Evolutionary conservation across 2,329 filamentous ascomycete genomes (phyloP).

Genomic region (Fusarium albosuccineum): DNA sequence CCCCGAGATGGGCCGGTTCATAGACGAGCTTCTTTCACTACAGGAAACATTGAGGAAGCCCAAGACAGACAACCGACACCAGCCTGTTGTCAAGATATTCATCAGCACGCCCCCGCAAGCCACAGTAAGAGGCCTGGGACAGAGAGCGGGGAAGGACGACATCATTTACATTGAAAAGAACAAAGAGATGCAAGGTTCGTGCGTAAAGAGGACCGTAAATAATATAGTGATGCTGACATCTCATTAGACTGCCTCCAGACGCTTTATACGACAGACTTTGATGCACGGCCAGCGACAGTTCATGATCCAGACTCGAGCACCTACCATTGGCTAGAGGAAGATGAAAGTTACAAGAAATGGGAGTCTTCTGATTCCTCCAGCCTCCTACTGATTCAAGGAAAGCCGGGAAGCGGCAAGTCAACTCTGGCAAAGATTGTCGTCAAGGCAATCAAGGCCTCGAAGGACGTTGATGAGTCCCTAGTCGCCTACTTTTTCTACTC

Average conservation of each 20-base stretch:
- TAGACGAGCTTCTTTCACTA: background rate
- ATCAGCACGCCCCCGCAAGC: background rate
- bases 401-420: background rate
- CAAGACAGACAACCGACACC: background rate
- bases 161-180: background rate
- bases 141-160: background rate
- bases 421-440: background rate
- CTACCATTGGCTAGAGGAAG: background rate
- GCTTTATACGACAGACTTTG: background rate
- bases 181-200: background rate
- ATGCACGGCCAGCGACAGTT: background rate
- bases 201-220: background rate
- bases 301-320: background rate
- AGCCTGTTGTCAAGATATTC: background rate
- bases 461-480: background rate
- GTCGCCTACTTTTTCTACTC: background rate
- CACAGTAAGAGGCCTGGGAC: background rate
- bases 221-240: background rate
- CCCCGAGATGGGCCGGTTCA: background rate
- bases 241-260: background rate
- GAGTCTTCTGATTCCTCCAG: background rate
- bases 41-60: background rate
- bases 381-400: background rate
- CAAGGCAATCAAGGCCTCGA: background rate
- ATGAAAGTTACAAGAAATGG: background rate